Percentiles rank a stretch among this genome's conserved stretches.
Evolutionary conservation across 2,329 filamentous ascomycete species (phyloP).

Genomic region (Penicillium aurantiogriseum): DNA sequence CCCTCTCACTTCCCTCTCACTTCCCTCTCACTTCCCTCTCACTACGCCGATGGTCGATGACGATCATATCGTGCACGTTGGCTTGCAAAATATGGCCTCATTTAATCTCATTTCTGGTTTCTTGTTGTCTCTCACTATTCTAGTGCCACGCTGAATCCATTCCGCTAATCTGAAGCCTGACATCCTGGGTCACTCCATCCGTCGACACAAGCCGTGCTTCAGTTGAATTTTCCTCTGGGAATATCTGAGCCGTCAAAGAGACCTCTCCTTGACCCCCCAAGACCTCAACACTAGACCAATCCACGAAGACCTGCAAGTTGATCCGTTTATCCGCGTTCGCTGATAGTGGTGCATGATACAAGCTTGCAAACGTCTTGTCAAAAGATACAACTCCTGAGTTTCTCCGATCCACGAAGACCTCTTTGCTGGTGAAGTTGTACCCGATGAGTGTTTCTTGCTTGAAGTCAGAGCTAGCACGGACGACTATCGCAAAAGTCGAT

Average conservation of each 20-base stretch:
- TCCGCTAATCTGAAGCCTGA: slow-evolving; percentile 7
- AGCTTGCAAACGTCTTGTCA: slow-evolving; percentile 23
- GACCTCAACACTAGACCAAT: slow-evolving; percentile 33
- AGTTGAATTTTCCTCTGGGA: slow-evolving; percentile 21
- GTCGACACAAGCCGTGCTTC: slow-evolving; percentile 18
- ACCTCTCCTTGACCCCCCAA: slow-evolving; percentile 29
- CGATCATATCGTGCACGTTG: too few relatives aligned
- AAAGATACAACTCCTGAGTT: slow-evolving; percentile 24
- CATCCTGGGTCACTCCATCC: slow-evolving; percentile 14
- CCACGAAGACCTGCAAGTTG: slow-evolving; percentile 25
- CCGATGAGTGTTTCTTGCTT: slow-evolving; percentile 27
- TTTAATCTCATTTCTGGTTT: neutral
- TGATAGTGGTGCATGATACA: slow-evolving; percentile 21
- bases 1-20: too few relatives aligned
- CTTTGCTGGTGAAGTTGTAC: slow-evolving; percentile 26
- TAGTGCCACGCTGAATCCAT: slow-evolving; percentile 11
- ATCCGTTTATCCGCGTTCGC: slow-evolving; percentile 19
- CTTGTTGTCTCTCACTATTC: neutral
- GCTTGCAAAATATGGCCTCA: neutral
- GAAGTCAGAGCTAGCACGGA: slow-evolving; percentile 20
- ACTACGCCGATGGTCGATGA: too few relatives aligned
- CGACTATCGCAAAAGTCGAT: slow-evolving; percentile 22
- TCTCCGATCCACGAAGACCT: slow-evolving; percentile 27
- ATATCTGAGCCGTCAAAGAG: slow-evolving; percentile 31
- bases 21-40: too few relatives aligned